Conservation (phyloP, 805 yeast genomes). For the Diddensiella santjacobensis region DNA sequence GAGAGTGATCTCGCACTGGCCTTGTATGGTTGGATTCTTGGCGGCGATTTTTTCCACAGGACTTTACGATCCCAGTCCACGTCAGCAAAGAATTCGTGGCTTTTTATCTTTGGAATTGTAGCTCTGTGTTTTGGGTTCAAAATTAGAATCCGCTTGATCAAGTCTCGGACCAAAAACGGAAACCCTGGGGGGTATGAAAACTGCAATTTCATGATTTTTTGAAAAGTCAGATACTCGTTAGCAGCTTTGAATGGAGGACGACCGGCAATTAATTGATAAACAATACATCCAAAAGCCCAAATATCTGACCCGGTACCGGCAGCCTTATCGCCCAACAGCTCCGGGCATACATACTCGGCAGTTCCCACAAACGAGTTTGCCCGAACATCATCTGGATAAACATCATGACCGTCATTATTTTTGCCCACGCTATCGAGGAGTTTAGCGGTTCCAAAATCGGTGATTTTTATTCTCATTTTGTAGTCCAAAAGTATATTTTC, state of each 20-base stretch:
- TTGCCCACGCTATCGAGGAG: conserved; percentile 42
- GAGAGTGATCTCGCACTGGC: conserved; percentile 13
- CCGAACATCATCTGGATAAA: conserved; percentile 37
- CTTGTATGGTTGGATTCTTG: conserved; percentile 66
- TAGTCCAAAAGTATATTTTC: conserved; percentile 83
- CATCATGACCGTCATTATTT: conserved; percentile 24
- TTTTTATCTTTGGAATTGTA: conserved; percentile 52
- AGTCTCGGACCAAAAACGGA: conserved; percentile 59
- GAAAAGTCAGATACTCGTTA: conserved; percentile 83
- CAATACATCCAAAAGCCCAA: conserved; percentile 93
- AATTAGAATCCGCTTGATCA: conserved; percentile 63
- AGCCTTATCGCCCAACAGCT: conserved; percentile 67
- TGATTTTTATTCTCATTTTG: conserved; percentile 83
- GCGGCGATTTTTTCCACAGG: conserved; percentile 69
- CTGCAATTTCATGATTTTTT: conserved; percentile 74
- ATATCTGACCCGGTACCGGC: conserved; percentile 83
- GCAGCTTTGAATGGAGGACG: conserved; percentile 85
- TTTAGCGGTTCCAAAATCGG: conserved; percentile 98
- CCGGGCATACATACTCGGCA: conserved; percentile 95
- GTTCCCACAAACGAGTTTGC: conserved; percentile 87
- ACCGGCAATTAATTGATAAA: conserved; percentile 80
- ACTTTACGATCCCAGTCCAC: conserved; percentile 65
- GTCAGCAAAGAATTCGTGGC: conserved; percentile 66
- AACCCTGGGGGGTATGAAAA: conserved; percentile 67
- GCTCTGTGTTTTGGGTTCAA: conserved; percentile 69